A percentile compares a stretch with the other conserved stretches of the same genome.
Conservation (phyloP, 768 basidiomycete species). For the Arthromyces matolae region DNA sequence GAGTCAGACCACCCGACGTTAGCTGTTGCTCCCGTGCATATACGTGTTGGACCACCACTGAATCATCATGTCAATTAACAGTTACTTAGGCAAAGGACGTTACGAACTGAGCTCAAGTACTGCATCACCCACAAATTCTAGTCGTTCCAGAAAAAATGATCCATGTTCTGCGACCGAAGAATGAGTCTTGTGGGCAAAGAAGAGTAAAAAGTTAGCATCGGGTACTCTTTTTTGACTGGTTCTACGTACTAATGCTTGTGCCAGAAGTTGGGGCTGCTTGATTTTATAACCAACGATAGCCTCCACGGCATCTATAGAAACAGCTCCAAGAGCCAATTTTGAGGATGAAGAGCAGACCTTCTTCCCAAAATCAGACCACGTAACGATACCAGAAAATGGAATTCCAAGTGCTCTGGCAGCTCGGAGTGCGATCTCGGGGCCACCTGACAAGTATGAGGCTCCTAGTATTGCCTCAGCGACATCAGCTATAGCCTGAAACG, state of each 20-base stretch:
- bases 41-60: conserved; percentile 74
- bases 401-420: conserved; percentile 63
- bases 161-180: conserved; percentile 54
- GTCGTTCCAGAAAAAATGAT: conserved; percentile 61
- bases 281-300: conserved; percentile 61
- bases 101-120: conserved; percentile 77
- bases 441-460: conserved; percentile 75
- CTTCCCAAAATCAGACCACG: conserved; percentile 69
- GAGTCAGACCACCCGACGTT: conserved; percentile 72
- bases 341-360: conserved; percentile 44
- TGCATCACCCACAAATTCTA: conserved; percentile 86
- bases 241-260: conserved; percentile 69
- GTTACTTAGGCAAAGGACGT: conserved; percentile 5
- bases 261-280: conserved; percentile 56
- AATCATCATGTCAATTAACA: conserved; percentile 8
- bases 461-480: conserved; percentile 83
- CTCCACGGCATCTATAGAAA: conserved; percentile 56
- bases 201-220: conserved; percentile 11
- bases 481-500: conserved; percentile 69
- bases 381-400: conserved; percentile 57
- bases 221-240: neutral
- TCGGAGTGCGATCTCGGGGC: conserved; percentile 60
- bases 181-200: conserved; percentile 52
- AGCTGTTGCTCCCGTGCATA: conserved; percentile 59
- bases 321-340: conserved; percentile 40